Evolutionary conservation across 1,284 basidiomycete genomes (phyloP).

Genomic region (Cystobasidium sp.): DNA sequence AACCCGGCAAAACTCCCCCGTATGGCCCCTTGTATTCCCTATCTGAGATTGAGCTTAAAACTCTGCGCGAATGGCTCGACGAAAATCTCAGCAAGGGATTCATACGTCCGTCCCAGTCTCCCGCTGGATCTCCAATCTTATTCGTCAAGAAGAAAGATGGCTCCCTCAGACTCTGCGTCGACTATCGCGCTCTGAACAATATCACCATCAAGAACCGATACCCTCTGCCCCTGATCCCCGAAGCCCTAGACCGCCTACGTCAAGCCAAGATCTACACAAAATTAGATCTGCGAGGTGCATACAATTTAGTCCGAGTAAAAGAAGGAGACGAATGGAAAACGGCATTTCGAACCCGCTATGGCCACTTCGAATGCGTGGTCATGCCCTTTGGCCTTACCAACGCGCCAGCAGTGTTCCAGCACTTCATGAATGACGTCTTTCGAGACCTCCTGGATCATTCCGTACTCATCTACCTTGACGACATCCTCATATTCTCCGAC

Average conservation of each 20-base stretch:
- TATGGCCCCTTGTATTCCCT: conserved; percentile 44
- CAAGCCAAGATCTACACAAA: conserved; percentile 56
- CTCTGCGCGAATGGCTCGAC: conserved; percentile 29
- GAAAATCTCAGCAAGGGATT: conserved; percentile 31
- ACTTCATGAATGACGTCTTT: conserved; percentile 54
- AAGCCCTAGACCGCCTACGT: conserved; percentile 57
- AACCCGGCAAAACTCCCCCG: conserved; percentile 35
- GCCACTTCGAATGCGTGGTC: conserved; percentile 58
- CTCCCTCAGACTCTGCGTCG: conserved; percentile 58
- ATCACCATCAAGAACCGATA: conserved; percentile 58
- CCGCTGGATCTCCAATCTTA: conserved; percentile 58
- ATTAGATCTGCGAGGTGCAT: conserved; percentile 57
- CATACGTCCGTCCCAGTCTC: conserved; percentile 42
- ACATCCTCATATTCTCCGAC: conserved; percentile 59
- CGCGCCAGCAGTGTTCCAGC: conserved; percentile 58
- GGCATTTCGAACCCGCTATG: conserved; percentile 57
- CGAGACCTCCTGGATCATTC: conserved; percentile 51
- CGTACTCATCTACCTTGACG: conserved; percentile 55
- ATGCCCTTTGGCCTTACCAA: conserved; percentile 61
- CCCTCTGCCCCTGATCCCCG: conserved; percentile 58
- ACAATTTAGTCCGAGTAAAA: conserved; percentile 52
- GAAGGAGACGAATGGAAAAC: conserved; percentile 53
- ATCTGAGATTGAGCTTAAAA: conserved; percentile 29
- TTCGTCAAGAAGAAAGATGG: conserved; percentile 63
- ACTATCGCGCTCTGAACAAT: conserved; percentile 61